phyloP scores from a whole-genome alignment of 306 rosid genomes.

The Fragaria vesca region DNA sequence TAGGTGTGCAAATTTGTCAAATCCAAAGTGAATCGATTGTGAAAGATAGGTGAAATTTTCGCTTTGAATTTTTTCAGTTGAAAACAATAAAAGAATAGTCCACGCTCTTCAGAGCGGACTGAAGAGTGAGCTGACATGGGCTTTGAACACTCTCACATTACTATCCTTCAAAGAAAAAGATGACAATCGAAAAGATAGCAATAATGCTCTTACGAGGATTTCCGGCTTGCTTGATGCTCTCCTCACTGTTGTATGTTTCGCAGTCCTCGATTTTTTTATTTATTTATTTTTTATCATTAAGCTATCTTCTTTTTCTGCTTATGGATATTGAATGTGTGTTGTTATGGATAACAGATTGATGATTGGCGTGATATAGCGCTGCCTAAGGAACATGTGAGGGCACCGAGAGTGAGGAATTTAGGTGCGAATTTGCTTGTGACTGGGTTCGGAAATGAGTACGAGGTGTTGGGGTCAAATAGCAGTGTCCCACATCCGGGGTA shows the following conservation, averaged over 20 bases:
- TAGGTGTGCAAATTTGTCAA: neutral
- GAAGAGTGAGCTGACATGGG: slow-evolving; percentile 97
- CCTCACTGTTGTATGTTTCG: slow-evolving; percentile 82
- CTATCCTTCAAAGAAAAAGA: slow-evolving; percentile 96
- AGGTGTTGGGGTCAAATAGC: slow-evolving; percentile 60
- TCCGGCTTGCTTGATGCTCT: slow-evolving; percentile 97
- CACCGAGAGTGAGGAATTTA: slow-evolving; percentile 59
- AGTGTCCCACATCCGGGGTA: slow-evolving; percentile 54
- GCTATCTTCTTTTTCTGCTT: neutral
- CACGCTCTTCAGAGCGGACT: slow-evolving; percentile 94
- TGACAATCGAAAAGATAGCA: slow-evolving; percentile 77
- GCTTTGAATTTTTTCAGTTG: slow-evolving; percentile 46
- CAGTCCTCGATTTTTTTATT: neutral
- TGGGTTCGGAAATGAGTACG: slow-evolving; percentile 84
- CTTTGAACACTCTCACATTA: slow-evolving; percentile 78
- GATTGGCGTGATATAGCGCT: slow-evolving; percentile 97
- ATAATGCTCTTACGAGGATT: slow-evolving; percentile 73
- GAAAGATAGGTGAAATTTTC: neutral
- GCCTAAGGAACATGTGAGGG: slow-evolving; percentile 64
- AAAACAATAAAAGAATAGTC: slow-evolving; percentile 90
- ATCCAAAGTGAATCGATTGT: neutral
- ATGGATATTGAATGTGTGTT: slow-evolving; percentile 1
- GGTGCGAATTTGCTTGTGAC: slow-evolving; percentile 72
- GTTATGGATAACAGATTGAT: slow-evolving; percentile 58
- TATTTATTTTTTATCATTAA: neutral